phyloP scores from a whole-genome alignment of 2,329 filamentous ascomycete genomes.

The Didymella segeticola region DNA sequence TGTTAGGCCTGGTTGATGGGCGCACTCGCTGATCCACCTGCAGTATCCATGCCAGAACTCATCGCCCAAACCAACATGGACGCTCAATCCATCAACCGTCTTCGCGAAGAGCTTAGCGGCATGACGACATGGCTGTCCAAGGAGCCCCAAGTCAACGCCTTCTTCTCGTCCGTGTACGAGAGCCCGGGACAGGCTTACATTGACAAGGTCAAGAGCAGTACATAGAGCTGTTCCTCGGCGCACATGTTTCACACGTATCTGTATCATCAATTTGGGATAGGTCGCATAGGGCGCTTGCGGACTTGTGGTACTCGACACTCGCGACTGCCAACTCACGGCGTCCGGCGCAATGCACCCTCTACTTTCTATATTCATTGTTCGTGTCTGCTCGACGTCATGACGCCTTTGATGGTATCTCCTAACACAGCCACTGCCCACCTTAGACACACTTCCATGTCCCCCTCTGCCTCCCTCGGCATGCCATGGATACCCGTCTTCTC shows the following conservation, averaged over 20 bases:
- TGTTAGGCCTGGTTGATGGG: not conserved
- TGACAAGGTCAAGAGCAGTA: slow-evolving; percentile 64
- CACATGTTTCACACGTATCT: slow-evolving; percentile 4
- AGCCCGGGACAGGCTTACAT: slow-evolving; percentile 74
- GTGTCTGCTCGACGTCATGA: slow-evolving; percentile 5
- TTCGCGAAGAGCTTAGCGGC: slow-evolving; percentile 87
- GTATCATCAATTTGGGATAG: slow-evolving; percentile 26
- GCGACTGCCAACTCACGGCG: slow-evolving; percentile 3
- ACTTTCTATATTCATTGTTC: not conserved
- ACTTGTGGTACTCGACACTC: not conserved
- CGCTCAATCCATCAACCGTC: slow-evolving; percentile 82
- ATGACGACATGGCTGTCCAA: slow-evolving; percentile 85
- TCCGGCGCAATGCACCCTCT: slow-evolving; percentile 9
- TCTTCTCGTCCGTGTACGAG: slow-evolving; percentile 81
- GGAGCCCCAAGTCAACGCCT: slow-evolving; percentile 68
- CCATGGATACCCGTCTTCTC: slow-evolving; percentile 34
- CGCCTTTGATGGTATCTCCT: slow-evolving; percentile 24
- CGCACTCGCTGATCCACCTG: not conserved
- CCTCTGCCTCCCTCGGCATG: slow-evolving; percentile 50
- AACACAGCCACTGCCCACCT: slow-evolving; percentile 41
- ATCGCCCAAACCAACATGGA: slow-evolving; percentile 99
- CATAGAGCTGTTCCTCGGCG: slow-evolving; percentile 17
- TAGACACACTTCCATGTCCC: slow-evolving; percentile 42
- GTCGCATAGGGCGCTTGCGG: slow-evolving; percentile 8
- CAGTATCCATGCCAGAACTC: slow-evolving; percentile 89